Conservation (phyloP, 257 asterid genomes). For the Mitragyna speciosa region DNA sequence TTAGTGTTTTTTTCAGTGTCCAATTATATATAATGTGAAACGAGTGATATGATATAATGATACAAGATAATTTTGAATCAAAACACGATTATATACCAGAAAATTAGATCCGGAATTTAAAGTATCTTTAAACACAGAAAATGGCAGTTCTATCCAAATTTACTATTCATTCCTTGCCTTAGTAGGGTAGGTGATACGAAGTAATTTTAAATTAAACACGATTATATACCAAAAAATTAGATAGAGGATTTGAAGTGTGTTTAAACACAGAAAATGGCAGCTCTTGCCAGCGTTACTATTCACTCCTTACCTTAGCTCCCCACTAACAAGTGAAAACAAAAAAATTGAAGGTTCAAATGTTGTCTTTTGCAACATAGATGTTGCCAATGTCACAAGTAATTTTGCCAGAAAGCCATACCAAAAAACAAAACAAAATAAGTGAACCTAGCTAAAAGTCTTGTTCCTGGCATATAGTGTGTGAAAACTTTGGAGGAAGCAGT, state of each 20-base stretch:
- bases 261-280: not conserved
- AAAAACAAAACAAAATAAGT: not conserved
- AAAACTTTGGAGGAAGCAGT: not conserved
- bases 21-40: no score
- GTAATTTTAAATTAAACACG: no score
- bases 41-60: no score
- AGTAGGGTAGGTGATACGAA: not conserved
- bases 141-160: not conserved
- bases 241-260: no score
- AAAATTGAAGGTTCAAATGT: not conserved
- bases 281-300: not conserved
- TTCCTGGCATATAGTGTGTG: not conserved
- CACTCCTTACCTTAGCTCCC: not conserved
- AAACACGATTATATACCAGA: no score
- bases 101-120: no score
- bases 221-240: no score
- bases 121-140: not conserved
- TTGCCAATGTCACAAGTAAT: not conserved
- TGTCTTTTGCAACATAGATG: constrained; percentile 11
- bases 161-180: not conserved
- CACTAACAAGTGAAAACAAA: constrained; percentile 4
- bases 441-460: not conserved
- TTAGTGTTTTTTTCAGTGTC: no score
- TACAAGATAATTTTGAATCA: no score
- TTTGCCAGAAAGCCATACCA: constrained; percentile 5